Conservation (phyloP, 1,284 basidiomycete genomes). For the Ustilago loliicola region DNA sequence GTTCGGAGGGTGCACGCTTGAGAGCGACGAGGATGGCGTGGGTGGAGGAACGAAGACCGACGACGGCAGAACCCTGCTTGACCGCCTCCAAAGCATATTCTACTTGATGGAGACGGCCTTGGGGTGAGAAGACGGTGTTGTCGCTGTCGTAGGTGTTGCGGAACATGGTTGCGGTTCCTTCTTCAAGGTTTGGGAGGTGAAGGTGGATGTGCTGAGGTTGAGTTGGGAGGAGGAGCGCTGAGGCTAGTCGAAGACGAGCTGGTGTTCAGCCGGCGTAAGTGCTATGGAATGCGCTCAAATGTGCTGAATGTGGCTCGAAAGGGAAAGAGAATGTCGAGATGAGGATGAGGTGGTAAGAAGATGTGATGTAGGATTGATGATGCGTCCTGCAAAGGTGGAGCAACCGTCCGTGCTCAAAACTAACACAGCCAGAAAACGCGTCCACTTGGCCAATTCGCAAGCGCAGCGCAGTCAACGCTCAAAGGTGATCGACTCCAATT, state of each 20-base stretch:
- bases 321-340: background rate
- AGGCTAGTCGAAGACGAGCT: background rate
- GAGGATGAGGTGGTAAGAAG: background rate
- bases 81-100: slow-evolving; percentile 99
- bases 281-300: no score
- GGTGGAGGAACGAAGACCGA: slow-evolving; percentile 93
- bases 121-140: slow-evolving; percentile 70
- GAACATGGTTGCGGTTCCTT: slow-evolving; percentile 45
- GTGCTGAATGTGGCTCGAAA: background rate
- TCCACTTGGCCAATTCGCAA: slow-evolving; percentile 23
- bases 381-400: slow-evolving; percentile 13
- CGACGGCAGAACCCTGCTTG: slow-evolving; percentile 98
- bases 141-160: slow-evolving; percentile 70
- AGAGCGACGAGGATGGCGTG: slow-evolving; percentile 93
- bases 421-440: slow-evolving; percentile 6
- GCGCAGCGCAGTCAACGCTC: background rate
- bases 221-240: slow-evolving; percentile 10
- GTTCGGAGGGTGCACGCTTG: slow-evolving; percentile 98
- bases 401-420: slow-evolving; percentile 3
- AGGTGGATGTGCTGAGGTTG: background rate
- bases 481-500: slow-evolving; percentile 26
- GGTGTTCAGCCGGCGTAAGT: background rate
- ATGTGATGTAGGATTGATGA: slow-evolving; percentile 1
- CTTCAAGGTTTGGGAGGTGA: no score
- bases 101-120: slow-evolving; percentile 82